Base-by-base conservation (phyloP, 495 filamentous ascomycete species). In the Penicillium coffeae region DNA sequence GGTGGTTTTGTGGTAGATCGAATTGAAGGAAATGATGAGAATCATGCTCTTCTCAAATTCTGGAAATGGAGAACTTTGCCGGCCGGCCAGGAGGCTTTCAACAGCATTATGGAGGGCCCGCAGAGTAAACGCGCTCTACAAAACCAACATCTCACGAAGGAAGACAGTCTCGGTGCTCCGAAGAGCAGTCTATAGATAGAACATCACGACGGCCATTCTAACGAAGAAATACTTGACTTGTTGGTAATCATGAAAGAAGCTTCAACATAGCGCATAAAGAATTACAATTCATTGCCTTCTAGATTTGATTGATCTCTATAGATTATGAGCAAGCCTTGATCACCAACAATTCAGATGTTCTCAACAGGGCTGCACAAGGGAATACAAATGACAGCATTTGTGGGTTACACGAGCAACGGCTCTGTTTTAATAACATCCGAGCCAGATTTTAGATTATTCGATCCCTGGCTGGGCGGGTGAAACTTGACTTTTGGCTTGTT, bases 1-100 rank as follows among this genome's bases (percentile, higher is more conserved):
- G 88, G 88, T 7, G 77, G 82, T 36, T 77, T 76, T 52, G 75
- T 90, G 14, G 80, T 78, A 3, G 80, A 86, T 50, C 70, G 73
- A 21, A 60, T 90, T 12, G 62, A 72, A 54, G 66, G 75, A 1
- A 50, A 58, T 15, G 59, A 55, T 7, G 21, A 32, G 8, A 51
- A 69, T 19, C 19, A 47, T 56, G 13, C 51, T 59, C 13, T 48
- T 22, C 14, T 43, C n/a, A 25, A 63, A 33, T 57, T 58, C 1
- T 57, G 46, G 39, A 56, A 58, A 52, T 72, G 69, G 69, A 57
- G 50, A 35, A 21, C 33, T 14, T 14, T 59, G 10, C 25, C 25
- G 45, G 58, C 54, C 37, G 44, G 43, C 0, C 56, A 58, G 19
- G 38, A 42, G 16, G 50, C 38, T 33, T 21, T 51, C 18, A 72